Base-by-base conservation (phyloP, 768 basidiomycete genomes). In the Amanita fuliginea region DNA sequence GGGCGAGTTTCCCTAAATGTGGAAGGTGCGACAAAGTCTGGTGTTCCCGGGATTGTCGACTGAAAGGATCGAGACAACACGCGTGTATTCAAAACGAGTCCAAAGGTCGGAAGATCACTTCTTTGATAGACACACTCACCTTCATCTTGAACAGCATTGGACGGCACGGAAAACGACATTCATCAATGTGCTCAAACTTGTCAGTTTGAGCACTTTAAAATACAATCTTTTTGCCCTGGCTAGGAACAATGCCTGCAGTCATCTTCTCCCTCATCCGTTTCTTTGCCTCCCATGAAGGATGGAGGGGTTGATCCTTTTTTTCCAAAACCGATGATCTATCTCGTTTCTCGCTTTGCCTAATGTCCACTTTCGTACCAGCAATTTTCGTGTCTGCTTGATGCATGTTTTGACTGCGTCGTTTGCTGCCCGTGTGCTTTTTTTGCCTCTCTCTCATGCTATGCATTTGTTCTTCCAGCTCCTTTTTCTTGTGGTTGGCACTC, bases 201-300 rank as follows among this genome's bases (percentile, higher is more conserved):
- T 53, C 50, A 16, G 19, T 19, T 50, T 42, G 14, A 18, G 8
- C 14, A 35, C n/a, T 66, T 45, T 64, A 67, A 55, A 78, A 89
- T 47, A 76, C 77, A 51, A 96, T 95, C 71, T 96, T 96, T 62
- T 81, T 93, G 21, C 91, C 88, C 64, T 83, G 80, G 41, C 81
- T 72, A 37, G 80, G 76, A 8, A 80, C 64, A 33, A 85, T 82
- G 6, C 69, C 69, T n/a, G 68, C 71, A 55, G 71, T 76, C 55
- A 78, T 71, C 66, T 77, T 80, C 67, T 84, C 79, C 66, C 86
- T 90, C 52, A 83, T 63, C 62, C 79, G 82, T 64, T 74, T 76
- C 68, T 94, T 97, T 5, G 96, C 96, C 64, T 89, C 89, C 95
- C 96, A 99, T 11, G 91, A 95, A 2, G 96, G 95, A 66, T 99